A percentile compares a stretch with the other conserved stretches of the same genome.
Conservation (phyloP, 2,329 filamentous ascomycete genomes). For the Talaromyces sp. region DNA sequence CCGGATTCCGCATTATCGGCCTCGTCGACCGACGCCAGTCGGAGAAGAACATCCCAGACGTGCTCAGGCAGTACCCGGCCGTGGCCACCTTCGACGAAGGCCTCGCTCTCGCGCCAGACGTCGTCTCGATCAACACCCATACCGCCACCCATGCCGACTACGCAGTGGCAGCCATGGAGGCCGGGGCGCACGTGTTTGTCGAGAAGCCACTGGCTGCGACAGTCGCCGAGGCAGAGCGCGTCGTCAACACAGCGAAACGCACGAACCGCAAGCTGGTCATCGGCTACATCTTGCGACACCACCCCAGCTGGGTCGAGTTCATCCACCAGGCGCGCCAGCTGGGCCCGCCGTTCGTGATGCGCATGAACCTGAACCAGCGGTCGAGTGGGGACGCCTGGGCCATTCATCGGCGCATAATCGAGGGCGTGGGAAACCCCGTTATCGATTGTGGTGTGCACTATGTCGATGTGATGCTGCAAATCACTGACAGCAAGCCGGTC, state of each 20-base stretch:
- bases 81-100: conserved; percentile 8
- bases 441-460: conserved; percentile 17
- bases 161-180: conserved; percentile 14
- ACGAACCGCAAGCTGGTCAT: conserved; percentile 15
- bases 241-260: conserved; percentile 8
- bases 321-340: conserved; percentile 15
- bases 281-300: conserved; percentile 15
- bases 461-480: conserved; percentile 17
- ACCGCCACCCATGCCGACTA: conserved; percentile 15
- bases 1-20: conserved; percentile 13
- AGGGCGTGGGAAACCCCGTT: conserved; percentile 14
- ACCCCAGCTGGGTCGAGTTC: conserved; percentile 18
- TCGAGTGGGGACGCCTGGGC: conserved; percentile 14
- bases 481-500: conserved; percentile 15
- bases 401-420: conserved; percentile 14
- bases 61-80: conserved; percentile 8
- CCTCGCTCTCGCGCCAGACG: conserved; percentile 13
- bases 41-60: conserved; percentile 8
- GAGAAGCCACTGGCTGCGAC: conserved; percentile 14
- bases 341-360: conserved; percentile 17
- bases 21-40: conserved; percentile 11
- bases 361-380: conserved; percentile 17
- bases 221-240: conserved; percentile 12
- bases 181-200: conserved; percentile 16
- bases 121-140: conserved; percentile 16